Base-by-base conservation (phyloP, 345 rosid genomes). In the Rubroshorea leprosula region DNA sequence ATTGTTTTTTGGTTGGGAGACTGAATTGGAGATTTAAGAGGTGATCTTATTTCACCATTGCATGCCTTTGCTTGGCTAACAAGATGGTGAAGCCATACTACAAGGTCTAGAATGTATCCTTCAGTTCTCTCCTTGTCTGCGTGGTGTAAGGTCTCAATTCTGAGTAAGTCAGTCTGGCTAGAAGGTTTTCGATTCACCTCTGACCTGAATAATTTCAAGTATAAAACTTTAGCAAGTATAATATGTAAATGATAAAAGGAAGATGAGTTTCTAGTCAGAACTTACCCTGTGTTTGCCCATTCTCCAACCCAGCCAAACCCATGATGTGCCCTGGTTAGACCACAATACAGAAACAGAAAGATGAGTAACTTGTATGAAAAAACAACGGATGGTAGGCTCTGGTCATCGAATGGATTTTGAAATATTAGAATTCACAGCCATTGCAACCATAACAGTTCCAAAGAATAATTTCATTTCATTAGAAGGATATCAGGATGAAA, bases 221-320 rank as follows among this genome's bases (percentile, higher is more conserved):
- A 65, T 18, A 56, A 35, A 26, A 62, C 15, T 57, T 48, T 8
- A 51, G 48, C 21, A 20, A 57, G n/a, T 27, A 55, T 17, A 58
- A 44, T 21, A n/a, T n/a, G n/a, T 17, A 27, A 61, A 12, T 6
- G 0, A 44, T 14, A 27, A 67, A 65, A 22, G 35, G 70, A 67
- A 6, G 43, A 27, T 26, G 49, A 22, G 41, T 23, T 60, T 47
- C 48, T 41, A 46, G 23, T 53, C 25, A 16, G 27, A 60, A 63
- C 85, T 74, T 69, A 89, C 98, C 99, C 99, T 0, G 96, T 80
- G 65, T 89, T 89, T 17, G 99, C 99, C 99, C 97, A 90, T 79
- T 93, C 96, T 70, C 99, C 99, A 55, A 93, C 99, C 99, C 99
- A 93, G 46, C 99, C 99, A 65, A 93, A 90, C 61, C 99, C 99